Percentiles rank a stretch among this genome's conserved stretches.
Conservation (phyloP, 2,329 filamentous ascomycete species). For the Claviceps sp. region DNA sequence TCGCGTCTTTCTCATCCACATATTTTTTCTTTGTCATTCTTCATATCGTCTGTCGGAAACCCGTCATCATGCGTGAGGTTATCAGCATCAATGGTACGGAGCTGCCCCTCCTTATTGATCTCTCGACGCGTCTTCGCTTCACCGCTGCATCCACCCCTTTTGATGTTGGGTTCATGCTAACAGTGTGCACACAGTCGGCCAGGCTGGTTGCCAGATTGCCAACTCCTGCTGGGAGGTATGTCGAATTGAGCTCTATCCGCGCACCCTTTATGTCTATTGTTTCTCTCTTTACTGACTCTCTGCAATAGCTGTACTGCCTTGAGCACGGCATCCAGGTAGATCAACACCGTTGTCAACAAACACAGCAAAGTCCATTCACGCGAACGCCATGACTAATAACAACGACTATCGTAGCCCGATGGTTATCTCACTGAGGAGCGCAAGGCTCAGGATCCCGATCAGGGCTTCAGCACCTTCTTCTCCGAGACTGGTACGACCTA, state of each 20-base stretch:
- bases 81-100: conserved; percentile 93
- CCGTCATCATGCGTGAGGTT: conserved; percentile 88
- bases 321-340: conserved; percentile 98
- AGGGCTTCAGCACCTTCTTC: conserved; percentile 99
- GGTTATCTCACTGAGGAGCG: conserved; percentile 97
- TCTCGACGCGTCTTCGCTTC: conserved; percentile 10
- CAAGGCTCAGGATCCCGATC: conserved; percentile 82
- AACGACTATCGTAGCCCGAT: conserved; percentile 56
- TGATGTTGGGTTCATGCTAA: conserved; percentile 30
- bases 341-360: conserved; percentile 6
- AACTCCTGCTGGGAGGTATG: conserved; percentile 99
- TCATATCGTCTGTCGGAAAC: conserved; percentile 9
- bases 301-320: conserved; percentile 86
- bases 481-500: conserved; percentile 77
- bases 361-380: not conserved
- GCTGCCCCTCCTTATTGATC: conserved; percentile 16
- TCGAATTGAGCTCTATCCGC: conserved; percentile 13
- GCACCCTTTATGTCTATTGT: not conserved
- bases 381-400: conserved; percentile 4
- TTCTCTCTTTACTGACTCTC: conserved; percentile 13
- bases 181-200: conserved; percentile 63
- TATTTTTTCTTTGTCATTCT: conserved; percentile 10
- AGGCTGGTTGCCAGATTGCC: conserved; percentile 99
- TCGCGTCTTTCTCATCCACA: conserved; percentile 8
- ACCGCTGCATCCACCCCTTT: conserved; percentile 1